Conservation (phyloP, 306 rosid species). For the Prunus padus region DNA sequence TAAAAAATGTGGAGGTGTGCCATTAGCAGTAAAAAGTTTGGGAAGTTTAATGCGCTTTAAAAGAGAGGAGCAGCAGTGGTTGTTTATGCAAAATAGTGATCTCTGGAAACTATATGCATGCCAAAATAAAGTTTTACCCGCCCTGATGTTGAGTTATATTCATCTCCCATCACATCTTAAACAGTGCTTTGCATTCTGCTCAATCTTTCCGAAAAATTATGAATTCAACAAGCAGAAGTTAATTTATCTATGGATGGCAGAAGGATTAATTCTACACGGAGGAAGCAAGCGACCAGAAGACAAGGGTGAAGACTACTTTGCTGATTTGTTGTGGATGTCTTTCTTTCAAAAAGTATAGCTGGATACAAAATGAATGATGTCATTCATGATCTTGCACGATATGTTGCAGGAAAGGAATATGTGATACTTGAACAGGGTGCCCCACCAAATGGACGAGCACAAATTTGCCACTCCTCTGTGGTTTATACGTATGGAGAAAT, state of each 20-base stretch:
- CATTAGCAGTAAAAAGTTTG: conserved; percentile 20
- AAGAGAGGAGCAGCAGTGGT: neutral
- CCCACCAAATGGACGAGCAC: too few species aligned
- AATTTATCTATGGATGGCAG: conserved; percentile 18
- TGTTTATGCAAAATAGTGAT: conserved; percentile 2
- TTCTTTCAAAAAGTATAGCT: conserved; percentile 13
- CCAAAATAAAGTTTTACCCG: neutral
- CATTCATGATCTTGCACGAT: conserved; percentile 14
- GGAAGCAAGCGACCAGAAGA: conserved; percentile 12
- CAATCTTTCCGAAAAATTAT: conserved; percentile 8
- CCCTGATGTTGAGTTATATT: conserved; percentile 19
- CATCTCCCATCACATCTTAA: neutral
- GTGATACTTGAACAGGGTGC: neutral
- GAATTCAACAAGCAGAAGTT: neutral
- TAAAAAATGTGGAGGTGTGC: conserved; percentile 17
- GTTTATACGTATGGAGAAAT: neutral
- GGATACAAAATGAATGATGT: conserved; percentile 17
- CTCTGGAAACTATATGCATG: conserved; percentile 6
- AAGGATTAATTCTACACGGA: conserved; percentile 2
- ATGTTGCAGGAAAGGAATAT: neutral
- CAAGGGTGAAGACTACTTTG: conserved; percentile 7
- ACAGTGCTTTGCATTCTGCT: conserved; percentile 19
- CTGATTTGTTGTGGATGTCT: conserved; percentile 5
- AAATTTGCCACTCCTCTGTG: neutral
- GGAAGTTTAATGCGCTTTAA: conserved; percentile 5